These are phyloP conservation scores for Hyphochytrium catenoides DNA, from an alignment of 352 stramenopile genomes.

Conservation along the genomic window DNA sequence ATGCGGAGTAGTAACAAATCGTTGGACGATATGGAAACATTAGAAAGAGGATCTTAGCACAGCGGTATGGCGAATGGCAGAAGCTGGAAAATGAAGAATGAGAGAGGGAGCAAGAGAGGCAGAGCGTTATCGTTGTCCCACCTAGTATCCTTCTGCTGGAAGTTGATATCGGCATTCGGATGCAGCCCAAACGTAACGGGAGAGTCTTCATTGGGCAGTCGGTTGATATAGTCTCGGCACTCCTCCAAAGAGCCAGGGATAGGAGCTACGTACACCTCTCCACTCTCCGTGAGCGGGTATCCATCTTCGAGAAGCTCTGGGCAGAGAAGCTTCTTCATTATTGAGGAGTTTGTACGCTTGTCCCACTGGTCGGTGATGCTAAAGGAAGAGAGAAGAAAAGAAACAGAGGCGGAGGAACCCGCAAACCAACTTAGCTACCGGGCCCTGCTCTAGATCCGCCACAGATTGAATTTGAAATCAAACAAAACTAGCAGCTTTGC, in stretches of 20 bases:
- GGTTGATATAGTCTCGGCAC: slow-evolving; percentile 52
- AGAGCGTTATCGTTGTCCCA: too few species aligned
- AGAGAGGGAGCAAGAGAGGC: too few species aligned
- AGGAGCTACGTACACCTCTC: slow-evolving; percentile 45
- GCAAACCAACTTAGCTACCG: too few species aligned
- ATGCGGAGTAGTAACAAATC: too few species aligned
- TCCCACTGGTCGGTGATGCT: slow-evolving; percentile 84
- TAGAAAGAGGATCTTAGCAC: background rate
- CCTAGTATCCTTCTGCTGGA: slow-evolving; percentile 76
- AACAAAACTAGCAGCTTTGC: too few species aligned
- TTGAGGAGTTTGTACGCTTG: slow-evolving; percentile 76
- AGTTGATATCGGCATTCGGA: slow-evolving; percentile 77
- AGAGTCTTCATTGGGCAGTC: slow-evolving; percentile 47
- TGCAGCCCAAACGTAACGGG: slow-evolving; percentile 79
- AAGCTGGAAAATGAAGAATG: slow-evolving; percentile 15
- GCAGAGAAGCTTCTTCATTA: slow-evolving; percentile 76
- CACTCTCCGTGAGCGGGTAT: slow-evolving; percentile 48
- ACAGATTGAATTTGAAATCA: too few species aligned
- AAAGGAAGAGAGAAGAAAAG: too few species aligned
- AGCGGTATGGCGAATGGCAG: background rate
- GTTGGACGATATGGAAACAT: background rate
- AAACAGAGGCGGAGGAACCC: too few species aligned
- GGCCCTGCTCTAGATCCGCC: too few species aligned
- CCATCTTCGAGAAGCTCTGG: slow-evolving; percentile 51
- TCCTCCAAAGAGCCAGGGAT: slow-evolving; percentile 21